Evolutionary conservation across 345 rosid species (phyloP).

Genomic region (Aquilaria sinensis): DNA sequence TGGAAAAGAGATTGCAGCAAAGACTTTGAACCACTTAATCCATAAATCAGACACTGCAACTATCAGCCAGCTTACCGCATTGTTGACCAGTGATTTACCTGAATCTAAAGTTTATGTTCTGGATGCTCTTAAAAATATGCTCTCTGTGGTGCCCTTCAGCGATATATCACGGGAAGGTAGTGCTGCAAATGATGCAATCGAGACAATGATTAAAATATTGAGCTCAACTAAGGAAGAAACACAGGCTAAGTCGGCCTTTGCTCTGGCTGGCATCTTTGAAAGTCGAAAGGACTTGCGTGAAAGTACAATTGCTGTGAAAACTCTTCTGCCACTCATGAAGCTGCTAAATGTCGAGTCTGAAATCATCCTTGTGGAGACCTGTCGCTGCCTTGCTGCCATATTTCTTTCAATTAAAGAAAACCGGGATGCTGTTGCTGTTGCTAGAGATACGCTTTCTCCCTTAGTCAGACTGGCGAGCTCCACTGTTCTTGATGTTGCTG

Average conservation of each 20-base stretch:
- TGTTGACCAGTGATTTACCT: slow-evolving; percentile 91
- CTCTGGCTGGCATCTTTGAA: slow-evolving; percentile 87
- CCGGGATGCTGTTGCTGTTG: slow-evolving; percentile 82
- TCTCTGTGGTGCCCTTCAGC: slow-evolving; percentile 69
- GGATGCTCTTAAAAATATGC: slow-evolving; percentile 97
- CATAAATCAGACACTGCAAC: slow-evolving; percentile 98
- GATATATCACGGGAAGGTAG: slow-evolving; percentile 92
- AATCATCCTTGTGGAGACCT: slow-evolving; percentile 67
- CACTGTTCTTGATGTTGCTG: slow-evolving; percentile 72
- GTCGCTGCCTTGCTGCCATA: slow-evolving; percentile 78
- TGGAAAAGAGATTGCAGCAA: slow-evolving; percentile 98
- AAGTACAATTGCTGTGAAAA: slow-evolving; percentile 72
- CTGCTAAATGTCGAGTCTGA: slow-evolving; percentile 75
- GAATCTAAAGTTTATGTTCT: slow-evolving; percentile 91
- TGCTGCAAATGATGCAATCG: slow-evolving; percentile 98
- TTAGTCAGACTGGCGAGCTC: slow-evolving; percentile 73
- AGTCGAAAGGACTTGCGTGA: slow-evolving; percentile 89
- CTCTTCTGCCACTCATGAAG: slow-evolving; percentile 69
- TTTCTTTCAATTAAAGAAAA: slow-evolving; percentile 90
- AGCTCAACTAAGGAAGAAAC: slow-evolving; percentile 88
- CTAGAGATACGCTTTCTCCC: slow-evolving; percentile 71
- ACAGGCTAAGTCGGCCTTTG: slow-evolving; percentile 92
- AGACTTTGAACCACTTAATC: slow-evolving; percentile 93
- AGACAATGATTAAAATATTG: slow-evolving; percentile 87
- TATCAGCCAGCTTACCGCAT: slow-evolving; percentile 93